Evolutionary conservation across 2,329 filamentous ascomycete genomes (phyloP).

Genomic region (Alternaria atra): DNA sequence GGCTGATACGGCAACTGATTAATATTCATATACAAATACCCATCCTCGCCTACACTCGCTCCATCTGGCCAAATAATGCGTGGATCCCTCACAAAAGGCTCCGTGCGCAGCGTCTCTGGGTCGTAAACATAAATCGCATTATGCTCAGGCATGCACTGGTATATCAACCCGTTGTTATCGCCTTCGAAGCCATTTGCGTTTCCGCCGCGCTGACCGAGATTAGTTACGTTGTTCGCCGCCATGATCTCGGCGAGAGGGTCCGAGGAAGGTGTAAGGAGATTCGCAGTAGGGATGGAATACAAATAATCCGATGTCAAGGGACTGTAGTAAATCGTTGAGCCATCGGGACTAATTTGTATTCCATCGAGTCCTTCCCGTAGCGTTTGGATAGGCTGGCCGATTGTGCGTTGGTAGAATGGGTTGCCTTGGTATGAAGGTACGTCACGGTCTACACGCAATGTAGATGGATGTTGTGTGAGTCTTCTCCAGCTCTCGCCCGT

Average conservation of each 20-base stretch:
- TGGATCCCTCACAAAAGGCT: conserved; percentile 57
- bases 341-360: conserved; percentile 59
- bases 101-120: conserved; percentile 53
- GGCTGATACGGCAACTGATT: conserved; percentile 60
- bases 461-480: conserved; percentile 52
- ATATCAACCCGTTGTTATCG: conserved; percentile 59
- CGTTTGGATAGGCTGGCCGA: conserved; percentile 46
- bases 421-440: conserved; percentile 57
- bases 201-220: conserved; percentile 58
- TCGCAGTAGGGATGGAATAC: conserved; percentile 56
- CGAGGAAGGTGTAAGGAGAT: conserved; percentile 50
- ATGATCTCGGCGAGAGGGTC: conserved; percentile 55
- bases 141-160: conserved; percentile 59
- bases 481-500: conserved; percentile 60
- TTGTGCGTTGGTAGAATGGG: conserved; percentile 52
- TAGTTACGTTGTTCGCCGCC: conserved; percentile 58
- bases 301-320: conserved; percentile 55
- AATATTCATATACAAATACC: conserved; percentile 58
- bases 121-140: conserved; percentile 58
- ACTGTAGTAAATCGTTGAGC: conserved; percentile 57
- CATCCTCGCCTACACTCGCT: conserved; percentile 31
- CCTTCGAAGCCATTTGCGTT: conserved; percentile 62
- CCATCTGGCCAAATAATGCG: conserved; percentile 61
- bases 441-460: conserved; percentile 51
- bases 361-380: conserved; percentile 60